Evolutionary conservation across 371 early-diverging fungal genomes (phyloP), one percentile per base, ranked within the genome.

Genomic region (Rhizopus stolonifer): DNA sequence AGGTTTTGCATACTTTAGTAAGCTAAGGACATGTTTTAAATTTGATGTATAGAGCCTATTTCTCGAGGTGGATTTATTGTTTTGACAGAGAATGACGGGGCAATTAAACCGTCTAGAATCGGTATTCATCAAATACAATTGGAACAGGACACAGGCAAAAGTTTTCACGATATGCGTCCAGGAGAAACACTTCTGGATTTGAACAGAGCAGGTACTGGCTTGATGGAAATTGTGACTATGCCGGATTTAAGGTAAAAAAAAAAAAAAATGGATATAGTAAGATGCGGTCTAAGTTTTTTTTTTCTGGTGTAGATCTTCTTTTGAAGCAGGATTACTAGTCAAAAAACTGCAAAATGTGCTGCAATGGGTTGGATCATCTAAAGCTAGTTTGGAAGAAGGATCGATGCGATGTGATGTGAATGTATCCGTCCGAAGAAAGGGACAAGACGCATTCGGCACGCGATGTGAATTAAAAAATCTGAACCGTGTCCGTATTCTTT

Each of bases 91-190:
- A 54, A 80, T 15, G 89, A 88, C 62, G 88, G 87, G 1, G 43
- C 83, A 1, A 49, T 60, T 7, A 55, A 74, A 17, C 53, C 72
- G 14, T 49, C 77, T n/a, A 52, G 58, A 2, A 79, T 94, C 1
- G 69, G 84, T 3, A 88, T 96, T 23, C 82, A 86, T 42, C 95
- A 94, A 65, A 39, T 95, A 14, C 95, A 96, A 63, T 56, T 96
- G 18, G 96, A 96, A 61, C 94, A 94, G 74, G 94, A 94, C 65
- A 93, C 94, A 5, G 95, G 92, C 18, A 94, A 94, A 65, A 90
- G 87, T 29, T 64, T 87, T 2, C 84, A 86, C 56, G 87, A 81
- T 38, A 67, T 82, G 40, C 68, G 72, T 26, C 85, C 82, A 1
- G 87, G 78, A 15, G 54, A 65, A 18, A 81, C 85, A 0, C 62